Evolutionary conservation across 2,329 filamentous ascomycete species (phyloP).

Genomic region (Cladosporium cucumerinum): DNA sequence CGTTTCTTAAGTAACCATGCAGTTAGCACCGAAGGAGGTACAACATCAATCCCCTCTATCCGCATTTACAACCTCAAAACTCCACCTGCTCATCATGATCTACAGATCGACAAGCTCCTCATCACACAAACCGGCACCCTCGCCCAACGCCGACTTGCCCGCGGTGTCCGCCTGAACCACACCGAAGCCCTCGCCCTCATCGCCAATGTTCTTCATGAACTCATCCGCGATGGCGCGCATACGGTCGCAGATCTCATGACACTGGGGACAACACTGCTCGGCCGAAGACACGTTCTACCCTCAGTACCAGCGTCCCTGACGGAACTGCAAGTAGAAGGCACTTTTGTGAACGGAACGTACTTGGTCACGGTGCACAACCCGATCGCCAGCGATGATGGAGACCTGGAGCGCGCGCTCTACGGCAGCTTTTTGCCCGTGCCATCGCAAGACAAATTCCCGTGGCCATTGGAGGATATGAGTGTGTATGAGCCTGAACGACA

Average conservation of each 20-base stretch:
- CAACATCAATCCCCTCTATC: not conserved
- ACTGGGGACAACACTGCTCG: slow-evolving; percentile 86
- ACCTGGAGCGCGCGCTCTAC: slow-evolving; percentile 82
- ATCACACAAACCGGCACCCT: slow-evolving; percentile 85
- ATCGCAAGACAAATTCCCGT: slow-evolving; percentile 55
- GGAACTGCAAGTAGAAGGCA: slow-evolving; percentile 91
- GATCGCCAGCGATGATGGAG: slow-evolving; percentile 78
- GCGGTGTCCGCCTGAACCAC: slow-evolving; percentile 86
- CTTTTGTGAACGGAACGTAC: slow-evolving; percentile 85
- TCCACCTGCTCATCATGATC: not conserved
- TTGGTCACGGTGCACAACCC: slow-evolving; percentile 93
- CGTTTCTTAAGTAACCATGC: slow-evolving; percentile 28
- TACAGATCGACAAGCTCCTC: slow-evolving; percentile 88
- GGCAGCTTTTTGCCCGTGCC: slow-evolving; percentile 87
- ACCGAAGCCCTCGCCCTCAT: slow-evolving; percentile 82
- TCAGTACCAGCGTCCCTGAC: slow-evolving; percentile 73
- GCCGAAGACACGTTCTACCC: slow-evolving; percentile 84
- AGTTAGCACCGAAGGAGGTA: slow-evolving; percentile 38
- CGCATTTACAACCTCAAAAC: not conserved
- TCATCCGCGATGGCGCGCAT: slow-evolving; percentile 94
- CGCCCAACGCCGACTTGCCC: slow-evolving; percentile 81
- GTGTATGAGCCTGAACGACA: slow-evolving; percentile 65
- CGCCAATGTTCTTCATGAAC: slow-evolving; percentile 85
- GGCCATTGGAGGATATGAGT: slow-evolving; percentile 54
- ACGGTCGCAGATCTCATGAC: slow-evolving; percentile 90